Evolutionary conservation across 2,329 filamentous ascomycete genomes (phyloP).

Genomic region (Stemphylium beticola): DNA sequence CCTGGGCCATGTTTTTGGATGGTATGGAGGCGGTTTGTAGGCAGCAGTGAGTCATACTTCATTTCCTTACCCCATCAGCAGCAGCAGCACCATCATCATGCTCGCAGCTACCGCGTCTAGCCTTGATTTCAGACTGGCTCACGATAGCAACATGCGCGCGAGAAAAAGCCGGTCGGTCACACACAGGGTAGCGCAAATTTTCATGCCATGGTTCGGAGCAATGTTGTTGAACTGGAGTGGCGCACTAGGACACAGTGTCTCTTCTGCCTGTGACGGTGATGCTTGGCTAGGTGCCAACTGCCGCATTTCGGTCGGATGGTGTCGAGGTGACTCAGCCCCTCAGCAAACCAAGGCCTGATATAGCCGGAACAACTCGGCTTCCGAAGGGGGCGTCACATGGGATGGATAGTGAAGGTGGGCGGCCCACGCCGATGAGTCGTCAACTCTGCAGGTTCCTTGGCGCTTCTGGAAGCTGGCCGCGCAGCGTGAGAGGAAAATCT

Average conservation of each 20-base stretch:
- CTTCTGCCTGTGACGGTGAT: constrained; percentile 24
- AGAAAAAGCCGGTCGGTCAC: not conserved
- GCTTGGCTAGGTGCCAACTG: constrained; percentile 10
- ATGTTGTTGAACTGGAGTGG: constrained; percentile 9
- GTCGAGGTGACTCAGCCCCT: constrained; percentile 35
- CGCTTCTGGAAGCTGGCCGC: constrained; percentile 24
- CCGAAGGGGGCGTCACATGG: not conserved
- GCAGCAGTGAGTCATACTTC: constrained; percentile 24
- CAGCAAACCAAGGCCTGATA: constrained; percentile 10
- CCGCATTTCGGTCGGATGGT: constrained; percentile 8
- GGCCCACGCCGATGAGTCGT: constrained; percentile 20
- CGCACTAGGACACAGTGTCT: constrained; percentile 19
- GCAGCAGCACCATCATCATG: constrained; percentile 12
- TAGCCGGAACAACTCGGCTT: constrained; percentile 25
- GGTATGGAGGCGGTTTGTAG: constrained; percentile 2
- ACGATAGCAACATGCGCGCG: not conserved
- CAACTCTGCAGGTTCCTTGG: constrained; percentile 13
- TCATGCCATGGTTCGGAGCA: constrained; percentile 10
- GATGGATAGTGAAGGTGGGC: constrained; percentile 11
- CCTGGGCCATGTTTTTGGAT: not conserved
- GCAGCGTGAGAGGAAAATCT: constrained; percentile 14
- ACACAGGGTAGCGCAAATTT: constrained; percentile 29
- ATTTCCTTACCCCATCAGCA: too few species aligned
- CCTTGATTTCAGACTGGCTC: constrained; percentile 12
- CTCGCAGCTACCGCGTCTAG: constrained; percentile 10